phyloP scores from a whole-genome alignment of 73 alveolate genomes.

The Paramecium biaurelia region DNA sequence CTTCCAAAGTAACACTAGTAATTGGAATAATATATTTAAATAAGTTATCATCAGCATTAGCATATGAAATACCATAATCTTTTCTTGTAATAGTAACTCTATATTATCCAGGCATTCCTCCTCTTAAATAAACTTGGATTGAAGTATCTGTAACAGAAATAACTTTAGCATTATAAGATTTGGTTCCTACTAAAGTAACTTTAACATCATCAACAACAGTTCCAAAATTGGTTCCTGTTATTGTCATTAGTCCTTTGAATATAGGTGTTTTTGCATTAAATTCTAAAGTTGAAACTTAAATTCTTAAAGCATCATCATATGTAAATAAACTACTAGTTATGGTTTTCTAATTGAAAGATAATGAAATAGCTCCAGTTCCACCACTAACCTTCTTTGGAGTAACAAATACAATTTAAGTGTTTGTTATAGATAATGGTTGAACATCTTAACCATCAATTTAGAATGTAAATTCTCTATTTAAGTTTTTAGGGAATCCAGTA shows the following conservation, averaged over 20 bases:
- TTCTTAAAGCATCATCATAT: not conserved
- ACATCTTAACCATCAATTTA: not conserved
- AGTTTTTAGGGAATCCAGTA: slow-evolving; percentile 33
- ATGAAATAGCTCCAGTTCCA: not conserved
- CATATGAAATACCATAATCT: slow-evolving; percentile 27
- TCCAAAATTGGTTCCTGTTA: slow-evolving; percentile 43
- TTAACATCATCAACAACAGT: not conserved
- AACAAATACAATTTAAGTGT: not conserved
- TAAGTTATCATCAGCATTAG: not conserved
- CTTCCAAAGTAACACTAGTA: not conserved
- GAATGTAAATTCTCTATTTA: not conserved
- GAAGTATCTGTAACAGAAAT: not conserved
- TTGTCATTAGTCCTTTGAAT: not conserved
- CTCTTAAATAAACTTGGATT: slow-evolving; percentile 25
- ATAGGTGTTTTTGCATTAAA: not conserved
- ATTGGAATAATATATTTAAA: not conserved
- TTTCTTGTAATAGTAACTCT: not conserved
- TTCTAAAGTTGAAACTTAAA: not conserved
- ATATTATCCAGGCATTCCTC: slow-evolving; percentile 41
- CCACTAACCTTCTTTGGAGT: not conserved
- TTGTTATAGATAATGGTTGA: not conserved
- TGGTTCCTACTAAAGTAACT: not conserved
- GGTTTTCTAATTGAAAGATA: not conserved
- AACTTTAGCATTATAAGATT: not conserved
- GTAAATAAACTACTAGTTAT: not conserved